A percentile compares a stretch with the other conserved stretches of the same genome.
phyloP scores from a whole-genome alignment of 2,329 filamentous ascomycete species.

The Clonostachys rhizophaga region DNA sequence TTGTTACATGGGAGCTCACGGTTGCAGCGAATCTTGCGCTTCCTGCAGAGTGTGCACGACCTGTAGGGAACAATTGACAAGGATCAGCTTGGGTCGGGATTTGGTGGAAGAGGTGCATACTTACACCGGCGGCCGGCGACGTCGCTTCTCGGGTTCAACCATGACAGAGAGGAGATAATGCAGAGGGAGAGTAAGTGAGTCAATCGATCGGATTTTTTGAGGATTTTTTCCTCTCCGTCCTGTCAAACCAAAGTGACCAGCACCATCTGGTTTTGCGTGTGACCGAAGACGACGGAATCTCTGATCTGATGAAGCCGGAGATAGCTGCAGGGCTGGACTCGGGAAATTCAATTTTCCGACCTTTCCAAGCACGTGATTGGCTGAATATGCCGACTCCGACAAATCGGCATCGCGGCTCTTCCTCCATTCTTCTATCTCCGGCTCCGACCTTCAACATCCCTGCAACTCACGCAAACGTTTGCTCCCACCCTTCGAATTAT shows the following conservation, averaged over 20 bases:
- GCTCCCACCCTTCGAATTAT: too few species aligned
- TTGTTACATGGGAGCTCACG: constrained; percentile 54
- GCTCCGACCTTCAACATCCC: too few species aligned
- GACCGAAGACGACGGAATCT: too few species aligned
- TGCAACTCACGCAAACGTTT: too few species aligned
- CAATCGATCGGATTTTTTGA: too few species aligned
- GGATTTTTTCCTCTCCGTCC: too few species aligned
- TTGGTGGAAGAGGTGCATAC: not conserved
- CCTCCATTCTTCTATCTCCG: too few species aligned
- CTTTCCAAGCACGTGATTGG: not conserved
- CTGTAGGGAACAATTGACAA: not conserved
- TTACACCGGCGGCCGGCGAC: constrained; percentile 2
- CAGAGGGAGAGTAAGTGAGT: too few species aligned
- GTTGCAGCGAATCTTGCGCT: constrained; percentile 58
- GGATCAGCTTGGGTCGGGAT: constrained; percentile 33
- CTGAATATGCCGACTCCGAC: not conserved
- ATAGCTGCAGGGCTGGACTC: not conserved
- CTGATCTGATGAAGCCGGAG: too few species aligned
- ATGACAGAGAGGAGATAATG: not conserved
- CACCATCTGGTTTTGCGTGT: too few species aligned
- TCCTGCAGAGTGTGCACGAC: constrained; percentile 40
- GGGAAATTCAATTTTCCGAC: not conserved
- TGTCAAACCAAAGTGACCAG: too few species aligned
- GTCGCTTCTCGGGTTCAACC: constrained; percentile 2
- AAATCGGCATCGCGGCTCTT: not conserved